Percentiles rank a stretch among this genome's conserved stretches.
phyloP scores from a whole-genome alignment of 805 yeast species.

The Blastobotrys mokoenaii region DNA sequence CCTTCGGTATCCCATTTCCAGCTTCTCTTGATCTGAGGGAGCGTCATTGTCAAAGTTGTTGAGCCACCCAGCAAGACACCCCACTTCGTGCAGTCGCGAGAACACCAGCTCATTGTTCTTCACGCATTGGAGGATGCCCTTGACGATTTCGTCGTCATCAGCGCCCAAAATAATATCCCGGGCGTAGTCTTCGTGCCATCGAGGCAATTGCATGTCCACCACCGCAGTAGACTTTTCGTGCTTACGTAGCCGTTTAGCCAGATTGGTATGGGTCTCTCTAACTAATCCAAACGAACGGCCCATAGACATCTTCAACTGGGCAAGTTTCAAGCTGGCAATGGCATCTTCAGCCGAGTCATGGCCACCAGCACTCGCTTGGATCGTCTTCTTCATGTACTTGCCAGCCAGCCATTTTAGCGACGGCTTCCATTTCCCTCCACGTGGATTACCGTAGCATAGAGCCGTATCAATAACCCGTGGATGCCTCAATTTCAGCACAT shows the following conservation, averaged over 20 bases:
- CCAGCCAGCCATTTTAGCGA: conserved; percentile 64
- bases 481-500: conserved; percentile 63
- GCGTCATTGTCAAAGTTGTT: conserved; percentile 6
- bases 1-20: conserved; percentile 22
- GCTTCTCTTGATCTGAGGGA: conserved; percentile 11
- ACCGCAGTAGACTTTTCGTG: conserved; percentile 22
- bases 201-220: conserved; percentile 30
- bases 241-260: conserved; percentile 10
- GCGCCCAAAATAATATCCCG: conserved; percentile 36
- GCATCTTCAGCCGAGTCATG: conserved; percentile 90
- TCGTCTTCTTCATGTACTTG: conserved; percentile 44
- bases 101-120: conserved; percentile 41
- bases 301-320: conserved; percentile 56
- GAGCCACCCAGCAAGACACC: conserved; percentile 33
- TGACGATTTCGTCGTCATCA: conserved; percentile 54
- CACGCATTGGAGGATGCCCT: conserved; percentile 32
- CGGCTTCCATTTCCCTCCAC: conserved; percentile 78
- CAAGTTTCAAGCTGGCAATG: conserved; percentile 65
- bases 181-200: conserved; percentile 26
- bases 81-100: conserved; percentile 52
- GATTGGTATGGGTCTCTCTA: conserved; percentile 6
- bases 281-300: conserved; percentile 58
- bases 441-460: conserved; percentile 58
- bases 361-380: conserved; percentile 55
- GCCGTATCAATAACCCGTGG: conserved; percentile 76